These are phyloP conservation scores for Citrus reticulata DNA, from an alignment of 345 rosid genomes.

Conservation along the genomic window DNA sequence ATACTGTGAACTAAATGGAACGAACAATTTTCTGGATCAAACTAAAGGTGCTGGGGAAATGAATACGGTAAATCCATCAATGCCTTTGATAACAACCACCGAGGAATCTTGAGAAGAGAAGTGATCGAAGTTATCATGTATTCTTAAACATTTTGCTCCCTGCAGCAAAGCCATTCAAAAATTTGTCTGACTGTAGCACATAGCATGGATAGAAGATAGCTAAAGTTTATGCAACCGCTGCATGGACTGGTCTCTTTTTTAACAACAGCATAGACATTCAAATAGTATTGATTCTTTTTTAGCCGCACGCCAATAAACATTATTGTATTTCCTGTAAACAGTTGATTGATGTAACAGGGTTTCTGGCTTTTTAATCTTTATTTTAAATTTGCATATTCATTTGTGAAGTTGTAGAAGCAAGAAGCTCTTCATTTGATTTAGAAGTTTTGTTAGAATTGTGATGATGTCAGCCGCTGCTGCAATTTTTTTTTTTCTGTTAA, in stretches of 20 bases:
- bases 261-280: not conserved
- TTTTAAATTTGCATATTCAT: not conserved
- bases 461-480: not conserved
- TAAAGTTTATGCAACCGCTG: not conserved
- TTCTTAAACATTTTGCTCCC: not conserved
- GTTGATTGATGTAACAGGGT: not conserved
- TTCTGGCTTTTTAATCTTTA: not conserved
- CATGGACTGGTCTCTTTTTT: not conserved
- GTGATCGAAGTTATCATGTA: not conserved
- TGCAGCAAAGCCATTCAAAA: not conserved
- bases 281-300: not conserved
- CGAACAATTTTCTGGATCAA: slow-evolving; percentile 31
- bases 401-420: not conserved
- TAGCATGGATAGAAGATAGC: not conserved
- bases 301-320: not conserved
- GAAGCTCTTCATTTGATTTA: not conserved
- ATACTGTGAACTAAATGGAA: slow-evolving; percentile 31
- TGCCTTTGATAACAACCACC: not conserved
- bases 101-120: not conserved
- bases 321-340: not conserved
- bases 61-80: slow-evolving; percentile 1
- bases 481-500: too few species aligned
- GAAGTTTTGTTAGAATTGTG: not conserved
- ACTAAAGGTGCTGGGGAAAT: slow-evolving; percentile 24
- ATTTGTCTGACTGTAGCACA: not conserved